phyloP scores from a whole-genome alignment of 1,284 basidiomycete genomes.

The Pseudozyma thailandica region DNA sequence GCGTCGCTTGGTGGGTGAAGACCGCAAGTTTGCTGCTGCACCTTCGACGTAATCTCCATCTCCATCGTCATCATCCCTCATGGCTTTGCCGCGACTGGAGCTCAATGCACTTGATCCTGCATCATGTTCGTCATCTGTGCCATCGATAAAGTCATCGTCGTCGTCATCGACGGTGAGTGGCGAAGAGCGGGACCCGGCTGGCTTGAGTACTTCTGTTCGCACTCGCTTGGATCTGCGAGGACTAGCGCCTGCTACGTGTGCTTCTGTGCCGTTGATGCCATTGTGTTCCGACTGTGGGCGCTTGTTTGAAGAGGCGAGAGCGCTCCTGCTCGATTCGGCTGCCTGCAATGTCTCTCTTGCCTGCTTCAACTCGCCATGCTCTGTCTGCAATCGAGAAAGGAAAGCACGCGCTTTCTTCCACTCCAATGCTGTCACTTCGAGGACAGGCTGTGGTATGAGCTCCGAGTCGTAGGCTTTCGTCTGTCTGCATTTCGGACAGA shows the following conservation, averaged over 20 bases:
- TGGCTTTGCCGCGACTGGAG: neutral
- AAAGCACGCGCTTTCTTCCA: slow-evolving; percentile 50
- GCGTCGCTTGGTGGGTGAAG: slow-evolving; percentile 23
- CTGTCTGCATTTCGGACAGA: slow-evolving; percentile 65
- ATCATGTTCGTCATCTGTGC: too few species aligned
- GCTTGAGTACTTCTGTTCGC: slow-evolving; percentile 12
- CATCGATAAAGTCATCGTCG: slow-evolving; percentile 26
- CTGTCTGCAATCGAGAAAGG: slow-evolving; percentile 26
- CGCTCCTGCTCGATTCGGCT: slow-evolving; percentile 10
- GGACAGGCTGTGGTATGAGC: slow-evolving; percentile 52
- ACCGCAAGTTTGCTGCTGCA: neutral
- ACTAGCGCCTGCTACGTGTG: slow-evolving; percentile 4
- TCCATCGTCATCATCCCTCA: slow-evolving; percentile 5
- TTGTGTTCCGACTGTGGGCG: slow-evolving; percentile 13
- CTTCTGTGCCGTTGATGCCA: neutral
- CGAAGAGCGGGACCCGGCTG: slow-evolving; percentile 31
- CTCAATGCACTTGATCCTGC: neutral
- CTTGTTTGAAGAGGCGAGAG: neutral
- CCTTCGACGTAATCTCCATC: slow-evolving; percentile 21
- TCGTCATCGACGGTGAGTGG: slow-evolving; percentile 41
- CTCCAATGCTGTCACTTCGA: slow-evolving; percentile 57
- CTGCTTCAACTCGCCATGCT: slow-evolving; percentile 1
- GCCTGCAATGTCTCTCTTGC: neutral
- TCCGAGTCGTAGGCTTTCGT: slow-evolving; percentile 64
- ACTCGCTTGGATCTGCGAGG: slow-evolving; percentile 46